These are phyloP conservation scores for Aspergillus heteromorphus DNA, from an alignment of 495 filamentous ascomycete species.

Conservation along the genomic window DNA sequence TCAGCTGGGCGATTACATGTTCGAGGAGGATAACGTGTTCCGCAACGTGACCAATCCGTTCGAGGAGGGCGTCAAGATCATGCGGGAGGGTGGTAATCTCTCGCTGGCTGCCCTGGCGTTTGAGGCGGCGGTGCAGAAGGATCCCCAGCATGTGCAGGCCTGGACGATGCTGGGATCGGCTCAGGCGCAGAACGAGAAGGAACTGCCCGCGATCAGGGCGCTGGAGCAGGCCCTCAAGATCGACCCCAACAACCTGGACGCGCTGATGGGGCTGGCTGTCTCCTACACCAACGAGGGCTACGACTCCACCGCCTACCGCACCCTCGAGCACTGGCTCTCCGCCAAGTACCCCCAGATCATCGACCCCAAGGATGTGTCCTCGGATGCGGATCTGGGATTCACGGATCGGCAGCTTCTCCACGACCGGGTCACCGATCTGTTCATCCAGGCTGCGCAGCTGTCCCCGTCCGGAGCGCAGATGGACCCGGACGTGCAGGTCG, in stretches of 20 bases:
- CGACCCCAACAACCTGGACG: slow-evolving; percentile 78
- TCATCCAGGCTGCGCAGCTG: slow-evolving; percentile 87
- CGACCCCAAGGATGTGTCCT: slow-evolving; percentile 58
- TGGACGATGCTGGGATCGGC: slow-evolving; percentile 88
- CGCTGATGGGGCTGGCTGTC: slow-evolving; percentile 91
- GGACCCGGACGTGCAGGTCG: slow-evolving; percentile 98
- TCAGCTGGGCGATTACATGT: slow-evolving; percentile 81
- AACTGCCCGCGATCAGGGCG: slow-evolving; percentile 95
- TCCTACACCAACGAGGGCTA: slow-evolving; percentile 99
- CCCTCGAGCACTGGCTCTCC: slow-evolving; percentile 91
- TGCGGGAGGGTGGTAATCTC: slow-evolving; percentile 87
- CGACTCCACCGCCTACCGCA: slow-evolving; percentile 92
- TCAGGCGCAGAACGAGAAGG: slow-evolving; percentile 98
- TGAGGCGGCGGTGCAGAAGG: slow-evolving; percentile 88
- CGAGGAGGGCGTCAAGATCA: slow-evolving; percentile 83
- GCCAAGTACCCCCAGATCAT: slow-evolving; percentile 85
- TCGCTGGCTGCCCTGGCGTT: slow-evolving; percentile 95
- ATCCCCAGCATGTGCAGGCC: slow-evolving; percentile 79
- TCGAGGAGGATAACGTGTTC: slow-evolving; percentile 91
- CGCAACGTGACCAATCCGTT: slow-evolving; percentile 71
- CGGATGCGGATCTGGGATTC: slow-evolving; percentile 74
- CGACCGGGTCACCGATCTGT: slow-evolving; percentile 81
- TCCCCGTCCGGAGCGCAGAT: slow-evolving; percentile 82
- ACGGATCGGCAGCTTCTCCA: slow-evolving; percentile 88
- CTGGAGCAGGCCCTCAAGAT: slow-evolving; percentile 86